Conservation (phyloP, 2,329 filamentous ascomycete species). For the Verticillium tricorpus region DNA sequence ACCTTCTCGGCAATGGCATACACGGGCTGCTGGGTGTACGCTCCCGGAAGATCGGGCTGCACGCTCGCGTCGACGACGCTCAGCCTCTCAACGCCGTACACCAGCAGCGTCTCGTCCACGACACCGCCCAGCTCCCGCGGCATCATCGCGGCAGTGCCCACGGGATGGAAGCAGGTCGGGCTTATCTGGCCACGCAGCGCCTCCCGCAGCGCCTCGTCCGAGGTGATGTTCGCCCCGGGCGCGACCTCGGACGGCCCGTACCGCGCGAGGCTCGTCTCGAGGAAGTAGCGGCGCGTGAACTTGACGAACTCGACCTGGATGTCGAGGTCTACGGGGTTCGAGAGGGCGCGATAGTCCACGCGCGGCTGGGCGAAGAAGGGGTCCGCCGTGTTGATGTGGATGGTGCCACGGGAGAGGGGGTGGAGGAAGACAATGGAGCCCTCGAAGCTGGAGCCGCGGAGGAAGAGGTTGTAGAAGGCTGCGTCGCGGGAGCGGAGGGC, state of each 20-base stretch:
- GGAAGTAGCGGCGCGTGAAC: slow-evolving; percentile 25
- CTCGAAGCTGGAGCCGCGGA: slow-evolving; percentile 4
- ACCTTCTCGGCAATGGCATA: slow-evolving; percentile 13
- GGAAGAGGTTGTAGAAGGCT: slow-evolving; percentile 24
- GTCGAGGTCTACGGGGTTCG: slow-evolving; percentile 22
- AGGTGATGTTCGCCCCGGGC: slow-evolving; percentile 10
- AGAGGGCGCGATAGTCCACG: slow-evolving; percentile 20
- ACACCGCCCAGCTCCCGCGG: slow-evolving; percentile 13
- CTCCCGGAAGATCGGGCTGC: slow-evolving; percentile 12
- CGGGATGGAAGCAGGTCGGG: slow-evolving; percentile 11
- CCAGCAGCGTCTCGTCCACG: slow-evolving; percentile 13
- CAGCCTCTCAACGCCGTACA: slow-evolving; percentile 8
- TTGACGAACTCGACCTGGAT: slow-evolving; percentile 18
- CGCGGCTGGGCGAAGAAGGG: slow-evolving; percentile 21
- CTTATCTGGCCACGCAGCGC: slow-evolving; percentile 9
- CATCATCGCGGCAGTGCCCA: slow-evolving; percentile 11
- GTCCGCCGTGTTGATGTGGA: slow-evolving; percentile 24
- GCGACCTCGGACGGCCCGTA: slow-evolving; percentile 25
- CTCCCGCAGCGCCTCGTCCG: slow-evolving; percentile 8
- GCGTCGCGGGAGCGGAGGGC: slow-evolving; percentile 28
- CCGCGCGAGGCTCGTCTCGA: slow-evolving; percentile 28
- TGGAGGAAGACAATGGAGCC: slow-evolving; percentile 13
- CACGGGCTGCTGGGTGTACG: slow-evolving; percentile 14
- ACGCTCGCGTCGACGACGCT: slow-evolving; percentile 13
- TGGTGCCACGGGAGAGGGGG: slow-evolving; percentile 20